Evolutionary conservation across 768 basidiomycete species (phyloP).

Genomic region (Botryobasidium botryosum): DNA sequence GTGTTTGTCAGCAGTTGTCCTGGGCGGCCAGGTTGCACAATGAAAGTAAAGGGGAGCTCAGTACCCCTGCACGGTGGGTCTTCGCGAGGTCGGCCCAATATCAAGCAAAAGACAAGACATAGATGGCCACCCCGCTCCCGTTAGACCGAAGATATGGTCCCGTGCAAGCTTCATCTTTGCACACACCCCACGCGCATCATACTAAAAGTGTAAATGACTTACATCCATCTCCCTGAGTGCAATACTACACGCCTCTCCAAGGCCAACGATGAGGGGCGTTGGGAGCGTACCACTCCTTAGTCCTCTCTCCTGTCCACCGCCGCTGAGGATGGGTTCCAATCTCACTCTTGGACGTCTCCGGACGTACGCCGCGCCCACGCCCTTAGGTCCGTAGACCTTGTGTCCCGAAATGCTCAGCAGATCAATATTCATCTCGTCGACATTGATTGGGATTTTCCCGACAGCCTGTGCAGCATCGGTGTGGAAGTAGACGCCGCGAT

Average conservation of each 20-base stretch:
- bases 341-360: slow-evolving; percentile 82
- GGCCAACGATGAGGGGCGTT: slow-evolving; percentile 70
- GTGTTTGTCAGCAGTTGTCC: background rate
- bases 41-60: slow-evolving; percentile 29
- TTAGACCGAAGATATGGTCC: slow-evolving; percentile 22
- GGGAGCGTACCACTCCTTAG: slow-evolving; percentile 89
- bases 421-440: slow-evolving; percentile 91
- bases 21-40: background rate
- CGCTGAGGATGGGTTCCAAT: slow-evolving; percentile 84
- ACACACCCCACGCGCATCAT: no score
- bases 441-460: slow-evolving; percentile 81
- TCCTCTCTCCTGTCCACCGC: slow-evolving; percentile 95
- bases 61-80: slow-evolving; percentile 86
- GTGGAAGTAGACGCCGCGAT: slow-evolving; percentile 86
- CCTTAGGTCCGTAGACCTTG: slow-evolving; percentile 97
- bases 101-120: no score
- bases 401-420: slow-evolving; percentile 93
- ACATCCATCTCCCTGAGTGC: slow-evolving; percentile 87
- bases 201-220: slow-evolving; percentile 36
- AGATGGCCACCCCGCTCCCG: no score
- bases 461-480: slow-evolving; percentile 95
- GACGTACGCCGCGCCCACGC: slow-evolving; percentile 87
- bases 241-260: slow-evolving; percentile 89
- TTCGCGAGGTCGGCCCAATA: no score
- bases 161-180: slow-evolving; percentile 35